Percentiles rank a stretch among this genome's conserved stretches.
phyloP scores from a whole-genome alignment of 148 eudicot species.

The Gaultheria prostrata region DNA sequence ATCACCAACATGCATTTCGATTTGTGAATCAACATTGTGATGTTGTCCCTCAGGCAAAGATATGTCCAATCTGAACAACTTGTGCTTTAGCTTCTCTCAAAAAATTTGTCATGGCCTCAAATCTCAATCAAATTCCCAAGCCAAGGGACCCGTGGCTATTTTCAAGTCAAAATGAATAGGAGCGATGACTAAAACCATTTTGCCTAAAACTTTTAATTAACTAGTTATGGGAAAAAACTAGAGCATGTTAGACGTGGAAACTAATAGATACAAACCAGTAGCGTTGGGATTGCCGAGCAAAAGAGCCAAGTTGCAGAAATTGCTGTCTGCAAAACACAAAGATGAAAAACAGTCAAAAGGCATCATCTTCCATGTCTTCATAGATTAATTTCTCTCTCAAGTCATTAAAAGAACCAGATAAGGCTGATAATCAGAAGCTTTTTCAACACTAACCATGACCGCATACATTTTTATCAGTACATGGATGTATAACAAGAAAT shows the following conservation, averaged over 20 bases:
- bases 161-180: background rate
- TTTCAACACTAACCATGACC: background rate
- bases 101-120: background rate
- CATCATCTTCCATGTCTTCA: conserved; percentile 1
- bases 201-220: background rate
- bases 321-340: conserved; percentile 48
- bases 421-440: background rate
- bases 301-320: conserved; percentile 79
- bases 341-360: background rate
- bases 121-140: background rate
- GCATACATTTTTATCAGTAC: background rate
- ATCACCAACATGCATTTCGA: background rate
- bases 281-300: conserved; percentile 70
- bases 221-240: background rate
- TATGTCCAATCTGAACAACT: background rate
- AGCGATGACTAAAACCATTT: background rate
- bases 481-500: background rate
- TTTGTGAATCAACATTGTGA: background rate
- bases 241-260: background rate
- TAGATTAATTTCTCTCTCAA: background rate
- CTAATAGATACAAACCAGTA: conserved; percentile 50
- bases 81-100: conserved; percentile 4
- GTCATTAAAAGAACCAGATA: background rate
- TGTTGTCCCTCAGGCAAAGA: background rate
- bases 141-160: background rate